Percentiles rank a stretch among this genome's conserved stretches.
phyloP scores from a whole-genome alignment of 208 protist genomes.

The Wallacemonas sp. region DNA sequence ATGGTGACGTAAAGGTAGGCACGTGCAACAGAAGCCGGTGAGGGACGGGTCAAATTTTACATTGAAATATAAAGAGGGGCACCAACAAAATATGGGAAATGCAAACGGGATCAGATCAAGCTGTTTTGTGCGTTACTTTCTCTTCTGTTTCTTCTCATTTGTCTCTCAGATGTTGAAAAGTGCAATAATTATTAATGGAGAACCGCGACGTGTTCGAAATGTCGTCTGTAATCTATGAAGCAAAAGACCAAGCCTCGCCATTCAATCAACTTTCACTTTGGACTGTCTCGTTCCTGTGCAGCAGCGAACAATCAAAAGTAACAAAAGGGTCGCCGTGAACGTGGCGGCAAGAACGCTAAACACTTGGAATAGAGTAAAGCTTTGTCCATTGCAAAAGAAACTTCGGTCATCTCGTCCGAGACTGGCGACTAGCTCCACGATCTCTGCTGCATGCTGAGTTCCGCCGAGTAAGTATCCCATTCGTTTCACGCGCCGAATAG shows the following conservation, averaged over 20 bases:
- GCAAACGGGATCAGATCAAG: too few relatives aligned
- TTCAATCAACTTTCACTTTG: constrained; percentile 9
- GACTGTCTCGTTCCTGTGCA: not conserved
- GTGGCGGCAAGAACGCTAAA: not conserved
- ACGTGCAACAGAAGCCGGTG: too few relatives aligned
- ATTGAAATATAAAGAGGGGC: too few relatives aligned
- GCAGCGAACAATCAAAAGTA: not conserved
- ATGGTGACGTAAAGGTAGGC: constrained; percentile 12
- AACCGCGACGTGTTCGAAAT: too few relatives aligned
- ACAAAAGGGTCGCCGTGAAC: not conserved
- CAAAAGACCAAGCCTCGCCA: not conserved
- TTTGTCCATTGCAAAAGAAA: constrained; percentile 16
- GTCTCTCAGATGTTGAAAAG: too few relatives aligned
- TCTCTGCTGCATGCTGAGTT: constrained; percentile 31
- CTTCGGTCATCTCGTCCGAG: constrained; percentile 20
- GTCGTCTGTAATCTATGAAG: not conserved
- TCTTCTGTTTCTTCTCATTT: too few relatives aligned
- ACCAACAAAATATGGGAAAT: too few relatives aligned
- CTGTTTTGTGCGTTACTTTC: too few relatives aligned
- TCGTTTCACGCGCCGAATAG: constrained; percentile 17
- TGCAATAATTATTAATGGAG: too few relatives aligned
- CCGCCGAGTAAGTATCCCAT: constrained; percentile 44
- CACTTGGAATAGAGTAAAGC: constrained; percentile 3
- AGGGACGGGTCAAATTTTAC: too few relatives aligned
- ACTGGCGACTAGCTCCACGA: constrained; percentile 27